Percentiles rank a stretch among this genome's conserved stretches.
phyloP scores from a whole-genome alignment of 2,329 filamentous ascomycete genomes.

The Pseudogymnoascus sp. region DNA sequence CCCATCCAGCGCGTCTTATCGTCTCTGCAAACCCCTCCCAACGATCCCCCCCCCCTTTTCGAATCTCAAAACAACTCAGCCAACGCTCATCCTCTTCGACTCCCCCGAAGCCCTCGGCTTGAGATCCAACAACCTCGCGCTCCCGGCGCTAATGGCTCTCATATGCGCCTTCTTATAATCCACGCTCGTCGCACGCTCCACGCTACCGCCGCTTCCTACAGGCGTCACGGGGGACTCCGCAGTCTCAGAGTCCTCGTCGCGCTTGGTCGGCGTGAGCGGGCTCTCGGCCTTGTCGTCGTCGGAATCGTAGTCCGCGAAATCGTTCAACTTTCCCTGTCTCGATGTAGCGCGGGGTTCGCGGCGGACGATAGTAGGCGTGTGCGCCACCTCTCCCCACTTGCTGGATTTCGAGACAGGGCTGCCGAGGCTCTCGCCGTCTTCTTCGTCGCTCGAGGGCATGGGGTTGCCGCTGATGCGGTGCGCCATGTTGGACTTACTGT shows the following conservation, averaged over 20 bases:
- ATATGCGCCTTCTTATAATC: conserved; percentile 53
- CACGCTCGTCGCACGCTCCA: conserved; percentile 64
- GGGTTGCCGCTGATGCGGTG: conserved; percentile 35
- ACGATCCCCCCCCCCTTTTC: no score
- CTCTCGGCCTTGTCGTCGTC: conserved; percentile 19
- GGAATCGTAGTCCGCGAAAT: conserved; percentile 21
- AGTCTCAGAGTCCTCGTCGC: conserved; percentile 16
- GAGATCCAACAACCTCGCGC: conserved; percentile 65
- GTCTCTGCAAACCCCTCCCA: no score
- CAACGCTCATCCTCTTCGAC: conserved; percentile 32
- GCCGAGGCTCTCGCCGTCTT: conserved; percentile 37
- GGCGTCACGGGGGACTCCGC: conserved; percentile 9
- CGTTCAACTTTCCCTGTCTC: conserved; percentile 43
- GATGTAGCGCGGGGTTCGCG: conserved; percentile 49
- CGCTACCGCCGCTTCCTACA: conserved; percentile 16
- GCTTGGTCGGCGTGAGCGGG: conserved; percentile 27
- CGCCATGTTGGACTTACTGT: conserved; percentile 33
- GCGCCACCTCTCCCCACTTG: conserved; percentile 26
- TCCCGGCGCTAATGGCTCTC: conserved; percentile 68
- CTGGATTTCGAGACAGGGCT: conserved; percentile 23
- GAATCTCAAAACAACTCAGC: conserved; percentile 13
- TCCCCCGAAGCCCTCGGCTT: conserved; percentile 47
- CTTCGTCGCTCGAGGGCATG: conserved; percentile 50
- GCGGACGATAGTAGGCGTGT: conserved; percentile 58
- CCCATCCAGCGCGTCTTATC: conserved; percentile 5